Evolutionary conservation across 768 basidiomycete species (phyloP), one percentile per base, ranked within the genome.

Genomic region (Hygrocybe coccinea): DNA sequence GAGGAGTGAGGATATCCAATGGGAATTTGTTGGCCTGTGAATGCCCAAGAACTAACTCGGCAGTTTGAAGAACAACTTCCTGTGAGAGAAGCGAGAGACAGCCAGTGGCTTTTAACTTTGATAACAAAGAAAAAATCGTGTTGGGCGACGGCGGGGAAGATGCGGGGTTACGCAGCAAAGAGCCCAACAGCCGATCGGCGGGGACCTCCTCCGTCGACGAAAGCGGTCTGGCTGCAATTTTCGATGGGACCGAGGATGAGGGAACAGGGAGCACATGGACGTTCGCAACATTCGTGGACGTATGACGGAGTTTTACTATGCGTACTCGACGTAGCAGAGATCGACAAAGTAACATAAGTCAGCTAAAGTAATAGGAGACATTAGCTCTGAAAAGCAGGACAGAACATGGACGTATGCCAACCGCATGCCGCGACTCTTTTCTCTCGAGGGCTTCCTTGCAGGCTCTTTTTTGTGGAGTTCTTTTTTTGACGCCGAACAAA

Each of bases 271-370:
- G 48, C 5, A 33, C 15, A 14, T 15, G 25, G 25, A 49, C n/a
- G 34, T 38, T 37, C 35, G 34, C 37, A 19, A 38, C 34, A 38
- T 37, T 2, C 5, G 50, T 12, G 19, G 19, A 35, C 14, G n/a
- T 10, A 21, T 21, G 17, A 35, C n/a, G 14, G 33, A 33, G 29
- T n/a, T 41, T 43, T 21, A 22, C 12, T 54, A 45, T 66, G 69
- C 74, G 72, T 70, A 74, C 73, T 79, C 74, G 74, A 62, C 74
- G 71, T 64, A 79, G 69, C 71, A 77, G 70, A 73, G 72, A 78
- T 72, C 82, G 84, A 78, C 85, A 84, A 81, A 82, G 76, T 74
- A 78, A 85, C 85, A 87, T 87, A 84, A 80, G 83, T 87, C 77
- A 87, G 73, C 85, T 64, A 55, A 44, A 53, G 41, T 57, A 24